Base-by-base conservation (phyloP, 2,329 filamentous ascomycete genomes). In the Verruconis gallopava region DNA sequence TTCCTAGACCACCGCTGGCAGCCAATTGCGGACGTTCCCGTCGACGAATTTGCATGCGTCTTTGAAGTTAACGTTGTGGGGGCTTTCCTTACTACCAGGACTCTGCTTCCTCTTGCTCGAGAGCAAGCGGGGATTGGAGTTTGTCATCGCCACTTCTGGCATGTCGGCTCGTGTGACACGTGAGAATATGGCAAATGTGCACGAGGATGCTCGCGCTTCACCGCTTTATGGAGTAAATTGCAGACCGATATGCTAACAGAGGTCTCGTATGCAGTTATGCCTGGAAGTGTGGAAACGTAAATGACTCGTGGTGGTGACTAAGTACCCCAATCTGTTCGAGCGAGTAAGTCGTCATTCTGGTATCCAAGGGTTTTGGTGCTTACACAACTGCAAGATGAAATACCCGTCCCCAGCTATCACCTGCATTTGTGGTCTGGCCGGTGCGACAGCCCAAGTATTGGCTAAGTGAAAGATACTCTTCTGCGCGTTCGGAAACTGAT, bases 401-500 rank as follows among this genome's bases (percentile, higher is more conserved):
- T 39, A 21, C 32, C n/a, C n/a, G n/a, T 41, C 6, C 20, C 11
- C 11, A 25, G 11, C 20, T 42, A 14, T 6, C 5, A 21, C 35
- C 12, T 11, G 36, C 5, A 13, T 34, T 42, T 9, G 6, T 42
- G 18, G 20, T 41, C 13, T 55, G 51, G 50, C 28, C 53, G 34
- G 48, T 46, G 5, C 42, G 34, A n/a, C 44, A 43, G 19, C 38
- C 37, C 13, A 41, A 48, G 40, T 45, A 32, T 15, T 55, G 52
- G 52, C 28, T 55, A 13, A 40, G 13, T 34, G 52, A 52, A 6
- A 40, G 53, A 25, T 55, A 52, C 44, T 21, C 51, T 13, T 33
- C 34, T 38, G 49, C 44, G 9, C 41, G 44, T 4, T 54, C 51
- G 52, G 50, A 55, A 46, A 47, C 50, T 13, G 44, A 51, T 12